Conservation (phyloP, 2,329 filamentous ascomycete genomes). For the Penicillium concentricum region DNA sequence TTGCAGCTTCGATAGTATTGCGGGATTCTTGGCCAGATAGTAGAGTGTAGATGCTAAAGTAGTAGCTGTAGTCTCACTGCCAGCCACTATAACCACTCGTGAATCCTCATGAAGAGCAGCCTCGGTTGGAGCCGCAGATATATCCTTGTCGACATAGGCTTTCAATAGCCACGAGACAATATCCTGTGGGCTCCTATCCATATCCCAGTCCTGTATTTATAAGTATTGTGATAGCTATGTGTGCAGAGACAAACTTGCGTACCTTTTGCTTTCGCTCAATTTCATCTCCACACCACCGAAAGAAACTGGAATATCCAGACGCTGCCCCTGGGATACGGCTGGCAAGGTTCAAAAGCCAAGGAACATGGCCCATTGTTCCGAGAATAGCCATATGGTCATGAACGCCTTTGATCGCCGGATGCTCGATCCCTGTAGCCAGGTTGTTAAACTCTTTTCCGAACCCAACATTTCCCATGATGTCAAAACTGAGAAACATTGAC, state of each 20-base stretch:
- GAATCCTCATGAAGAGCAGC: slow-evolving; percentile 9
- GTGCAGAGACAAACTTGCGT: not conserved
- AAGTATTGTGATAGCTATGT: not conserved
- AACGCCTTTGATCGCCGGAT: no score
- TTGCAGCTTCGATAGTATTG: slow-evolving; percentile 1
- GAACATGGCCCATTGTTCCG: no score
- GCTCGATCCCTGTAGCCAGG: no score
- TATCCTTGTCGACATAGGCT: slow-evolving; percentile 38
- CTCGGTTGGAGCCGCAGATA: slow-evolving; percentile 32
- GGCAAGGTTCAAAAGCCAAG: no score
- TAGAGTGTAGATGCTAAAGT: slow-evolving; percentile 7
- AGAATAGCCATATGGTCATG: no score
- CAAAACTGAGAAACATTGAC: no score
- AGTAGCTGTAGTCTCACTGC: slow-evolving; percentile 10
- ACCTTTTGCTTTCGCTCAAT: slow-evolving; percentile 1
- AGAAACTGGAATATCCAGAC: no score
- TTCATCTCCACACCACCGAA: not conserved
- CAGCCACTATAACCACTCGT: slow-evolving; percentile 7
- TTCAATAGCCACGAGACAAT: slow-evolving; percentile 44
- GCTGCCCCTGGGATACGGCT: no score
- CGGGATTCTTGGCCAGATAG: slow-evolving; percentile 2
- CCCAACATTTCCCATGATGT: no score
- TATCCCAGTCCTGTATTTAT: slow-evolving; percentile 19
- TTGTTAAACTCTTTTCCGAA: no score
- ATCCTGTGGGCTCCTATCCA: slow-evolving; percentile 32